Evolutionary conservation across 1,284 basidiomycete species (phyloP), one percentile per base, ranked within the genome.

Genomic region (Malassezia yamatoensis): DNA sequence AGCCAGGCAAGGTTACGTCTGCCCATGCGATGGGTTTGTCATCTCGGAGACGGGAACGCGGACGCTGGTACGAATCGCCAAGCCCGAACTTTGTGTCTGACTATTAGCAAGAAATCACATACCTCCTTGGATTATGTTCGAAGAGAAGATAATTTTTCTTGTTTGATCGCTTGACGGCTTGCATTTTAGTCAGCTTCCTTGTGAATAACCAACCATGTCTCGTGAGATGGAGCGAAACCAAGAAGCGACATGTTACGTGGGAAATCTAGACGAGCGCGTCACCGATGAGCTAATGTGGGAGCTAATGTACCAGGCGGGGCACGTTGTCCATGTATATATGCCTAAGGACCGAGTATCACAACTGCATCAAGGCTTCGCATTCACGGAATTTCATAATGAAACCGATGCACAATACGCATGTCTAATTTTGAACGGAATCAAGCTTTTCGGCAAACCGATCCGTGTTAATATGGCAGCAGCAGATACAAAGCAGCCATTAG

Each of bases 341-440:
- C 93, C 93, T n/a, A 98, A 96, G 77, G 94, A 98, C 78, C 85
- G 93, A 65, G 90, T 98, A 61, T 94, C 90, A 11, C 91, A 91
- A 85, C 81, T 87, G 3, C 93, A 98, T 76, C 94, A 98, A 78
- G 91, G 93, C 49, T 98, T 96, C 77, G 93, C 91, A 46, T 98
- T 98, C 78, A 96, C 93, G 81, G 93, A 98, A 79, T 96, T 96
- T 77, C 80, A 91, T 75, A 90, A 90, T 38, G 91, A 96, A 78
- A 88, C 90, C 74, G 94, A 96, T 78, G 90, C 93, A 65, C 91
- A 98, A 78, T 98, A 98, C 76, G 93, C 90, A 59, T 94, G 90
- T 81, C 94, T 94, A 80, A 96, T 96, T 70, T 93, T 98, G 90
- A 96, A 98, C 76, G 93, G 96, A 79, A 96, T 98, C 76, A 98